These are phyloP conservation scores for Hamigera avellanea DNA, from an alignment of 495 filamentous ascomycete species.

Conservation along the genomic window DNA sequence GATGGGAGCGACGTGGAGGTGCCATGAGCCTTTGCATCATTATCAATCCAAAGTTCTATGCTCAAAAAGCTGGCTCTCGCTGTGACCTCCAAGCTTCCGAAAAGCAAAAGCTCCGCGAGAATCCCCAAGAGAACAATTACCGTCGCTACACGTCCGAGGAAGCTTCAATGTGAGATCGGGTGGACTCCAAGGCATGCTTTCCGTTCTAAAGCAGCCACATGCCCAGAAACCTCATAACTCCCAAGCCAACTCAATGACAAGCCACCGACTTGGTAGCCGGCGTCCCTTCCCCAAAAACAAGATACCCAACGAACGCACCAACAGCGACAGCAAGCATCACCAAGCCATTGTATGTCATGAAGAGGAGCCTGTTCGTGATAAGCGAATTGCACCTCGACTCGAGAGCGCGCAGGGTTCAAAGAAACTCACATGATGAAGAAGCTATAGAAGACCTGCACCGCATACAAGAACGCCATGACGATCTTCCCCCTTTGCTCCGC, in stretches of 20 bases:
- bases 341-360: constrained; percentile 99
- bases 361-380: constrained; percentile 61
- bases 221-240: no score
- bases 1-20: constrained; percentile 48
- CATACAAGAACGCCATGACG: constrained; percentile 75
- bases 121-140: no score
- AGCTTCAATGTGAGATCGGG: no score
- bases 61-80: no score
- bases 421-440: constrained; percentile 96
- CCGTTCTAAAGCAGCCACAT: no score
- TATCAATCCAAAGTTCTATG: neutral
- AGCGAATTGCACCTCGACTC: constrained; percentile 2
- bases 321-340: constrained; percentile 88
- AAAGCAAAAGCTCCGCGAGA: no score
- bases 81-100: no score
- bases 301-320: constrained; percentile 80
- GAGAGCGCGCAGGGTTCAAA: constrained; percentile 1
- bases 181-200: no score
- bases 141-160: no score
- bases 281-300: constrained; percentile 62
- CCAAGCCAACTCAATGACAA: constrained; percentile 53
- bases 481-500: constrained; percentile 51
- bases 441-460: constrained; percentile 91
- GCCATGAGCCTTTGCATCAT: constrained; percentile 19
- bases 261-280: constrained; percentile 71